Percentiles rank a stretch among this genome's conserved stretches.
phyloP scores from a whole-genome alignment of 768 basidiomycete genomes.

The Lactifluus subvellereus region DNA sequence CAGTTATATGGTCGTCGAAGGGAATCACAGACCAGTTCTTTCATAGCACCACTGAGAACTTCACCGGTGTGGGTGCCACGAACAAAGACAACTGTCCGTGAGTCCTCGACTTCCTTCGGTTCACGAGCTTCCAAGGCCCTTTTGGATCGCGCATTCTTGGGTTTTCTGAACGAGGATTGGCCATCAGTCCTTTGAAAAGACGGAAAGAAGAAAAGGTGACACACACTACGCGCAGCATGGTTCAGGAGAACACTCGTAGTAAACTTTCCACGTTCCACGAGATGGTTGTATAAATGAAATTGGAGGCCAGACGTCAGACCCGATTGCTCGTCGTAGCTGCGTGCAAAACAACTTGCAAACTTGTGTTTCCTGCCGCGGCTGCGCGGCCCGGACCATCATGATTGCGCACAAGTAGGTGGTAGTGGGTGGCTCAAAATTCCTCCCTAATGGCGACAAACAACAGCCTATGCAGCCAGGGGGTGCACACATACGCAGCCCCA shows the following conservation, averaged over 20 bases:
- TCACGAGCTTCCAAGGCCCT: slow-evolving; percentile 80
- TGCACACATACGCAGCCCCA: neutral
- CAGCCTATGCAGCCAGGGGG: neutral
- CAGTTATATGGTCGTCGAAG: neutral
- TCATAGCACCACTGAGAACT: slow-evolving; percentile 72
- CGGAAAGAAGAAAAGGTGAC: neutral
- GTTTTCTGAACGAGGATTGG: slow-evolving; percentile 51
- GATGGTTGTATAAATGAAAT: too few relatives aligned
- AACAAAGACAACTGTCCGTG: slow-evolving; percentile 85
- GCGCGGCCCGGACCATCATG: neutral
- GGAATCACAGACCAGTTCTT: slow-evolving; percentile 66
- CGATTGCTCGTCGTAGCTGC: too few relatives aligned
- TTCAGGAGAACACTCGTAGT: neutral
- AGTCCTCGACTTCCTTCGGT: slow-evolving; percentile 86
- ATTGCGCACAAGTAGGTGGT: too few relatives aligned
- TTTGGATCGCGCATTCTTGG: slow-evolving; percentile 94
- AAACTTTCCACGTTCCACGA: neutral
- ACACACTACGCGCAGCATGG: slow-evolving; percentile 23
- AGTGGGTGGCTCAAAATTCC: too few relatives aligned
- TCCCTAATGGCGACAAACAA: neutral
- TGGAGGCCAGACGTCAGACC: neutral
- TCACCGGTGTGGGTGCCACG: slow-evolving; percentile 84
- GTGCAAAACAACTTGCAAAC: too few relatives aligned
- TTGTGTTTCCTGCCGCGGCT: neutral
- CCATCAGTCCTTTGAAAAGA: neutral